A percentile compares a stretch with the other conserved stretches of the same genome.
phyloP scores from a whole-genome alignment of 306 rosid species.

The Pyrus pyrifolia region DNA sequence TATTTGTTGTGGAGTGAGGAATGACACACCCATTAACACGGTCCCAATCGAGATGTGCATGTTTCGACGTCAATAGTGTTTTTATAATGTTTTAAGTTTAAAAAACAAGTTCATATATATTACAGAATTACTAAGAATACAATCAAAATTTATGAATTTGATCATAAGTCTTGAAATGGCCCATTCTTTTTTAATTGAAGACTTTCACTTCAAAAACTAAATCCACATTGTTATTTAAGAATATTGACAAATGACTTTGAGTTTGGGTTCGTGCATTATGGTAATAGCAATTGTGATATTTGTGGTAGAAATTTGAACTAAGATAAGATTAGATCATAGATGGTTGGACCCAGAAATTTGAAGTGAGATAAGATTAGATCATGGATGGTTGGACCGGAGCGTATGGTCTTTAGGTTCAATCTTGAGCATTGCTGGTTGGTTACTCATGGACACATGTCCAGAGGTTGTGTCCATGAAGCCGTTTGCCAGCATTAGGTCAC shows the following conservation, averaged over 20 bases:
- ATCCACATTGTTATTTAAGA: not conserved
- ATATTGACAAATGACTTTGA: not conserved
- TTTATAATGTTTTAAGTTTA: not conserved
- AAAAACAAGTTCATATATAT: not conserved
- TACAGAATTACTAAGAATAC: not conserved
- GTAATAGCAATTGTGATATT: too few species aligned
- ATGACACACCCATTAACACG: too few species aligned
- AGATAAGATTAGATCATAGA: too few species aligned
- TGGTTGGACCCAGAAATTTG: too few species aligned
- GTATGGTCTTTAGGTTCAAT: too few species aligned
- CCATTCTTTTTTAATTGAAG: not conserved
- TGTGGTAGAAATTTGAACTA: too few species aligned
- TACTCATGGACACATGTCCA: not conserved
- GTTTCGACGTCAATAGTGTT: not conserved
- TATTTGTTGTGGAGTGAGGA: too few species aligned
- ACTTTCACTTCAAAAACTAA: not conserved
- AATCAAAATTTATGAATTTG: not conserved
- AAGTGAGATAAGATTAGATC: too few species aligned
- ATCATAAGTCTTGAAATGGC: not conserved
- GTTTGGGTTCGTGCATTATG: not conserved
- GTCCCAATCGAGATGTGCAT: too few species aligned
- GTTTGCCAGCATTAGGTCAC: too few species aligned
- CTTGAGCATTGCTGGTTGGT: not conserved
- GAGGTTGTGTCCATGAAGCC: too few species aligned
- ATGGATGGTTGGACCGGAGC: too few species aligned